Evolutionary conservation across 1,139 yeast species (phyloP).

Genomic region (Geotrichum macrosporum): DNA sequence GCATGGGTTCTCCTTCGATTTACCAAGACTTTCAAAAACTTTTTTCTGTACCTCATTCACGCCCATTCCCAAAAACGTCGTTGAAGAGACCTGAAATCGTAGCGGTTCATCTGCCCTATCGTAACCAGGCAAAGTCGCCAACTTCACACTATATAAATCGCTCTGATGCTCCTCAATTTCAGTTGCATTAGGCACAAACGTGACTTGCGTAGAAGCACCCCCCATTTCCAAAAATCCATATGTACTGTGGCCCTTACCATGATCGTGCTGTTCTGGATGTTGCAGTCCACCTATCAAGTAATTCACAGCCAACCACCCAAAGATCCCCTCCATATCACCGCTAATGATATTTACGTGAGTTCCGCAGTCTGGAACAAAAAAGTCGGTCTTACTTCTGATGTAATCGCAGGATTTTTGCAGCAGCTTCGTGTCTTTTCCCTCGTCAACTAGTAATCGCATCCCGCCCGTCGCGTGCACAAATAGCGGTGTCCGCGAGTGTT

Average conservation of each 20-base stretch:
- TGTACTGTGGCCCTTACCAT: slow-evolving; percentile 53
- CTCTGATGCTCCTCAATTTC: slow-evolving; percentile 54
- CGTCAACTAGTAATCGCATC: slow-evolving; percentile 59
- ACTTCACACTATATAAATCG: slow-evolving; percentile 49
- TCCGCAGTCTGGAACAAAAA: slow-evolving; percentile 50
- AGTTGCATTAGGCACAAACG: slow-evolving; percentile 63
- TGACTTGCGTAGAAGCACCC: slow-evolving; percentile 82
- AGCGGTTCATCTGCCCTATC: slow-evolving; percentile 31
- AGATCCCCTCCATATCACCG: slow-evolving; percentile 76
- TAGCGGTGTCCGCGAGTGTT: slow-evolving; percentile 68
- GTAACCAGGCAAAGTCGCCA: slow-evolving; percentile 40
- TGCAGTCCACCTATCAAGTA: slow-evolving; percentile 61
- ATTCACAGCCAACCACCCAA: slow-evolving; percentile 78
- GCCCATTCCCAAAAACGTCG: slow-evolving; percentile 71
- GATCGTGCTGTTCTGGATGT: slow-evolving; percentile 45
- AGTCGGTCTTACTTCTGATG: slow-evolving; percentile 49
- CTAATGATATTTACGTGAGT: slow-evolving; percentile 62
- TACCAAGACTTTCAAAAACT: slow-evolving; percentile 41
- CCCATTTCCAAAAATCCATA: slow-evolving; percentile 83
- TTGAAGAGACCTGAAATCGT: slow-evolving; percentile 56
- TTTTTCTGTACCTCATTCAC: slow-evolving; percentile 60
- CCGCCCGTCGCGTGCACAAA: slow-evolving; percentile 81
- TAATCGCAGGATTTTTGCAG: slow-evolving; percentile 54
- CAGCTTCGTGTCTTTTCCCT: slow-evolving; percentile 40
- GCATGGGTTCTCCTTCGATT: slow-evolving; percentile 45